These are phyloP conservation scores for Lipomyces anomalus DNA, from an alignment of 805 yeast species.

Conservation along the genomic window DNA sequence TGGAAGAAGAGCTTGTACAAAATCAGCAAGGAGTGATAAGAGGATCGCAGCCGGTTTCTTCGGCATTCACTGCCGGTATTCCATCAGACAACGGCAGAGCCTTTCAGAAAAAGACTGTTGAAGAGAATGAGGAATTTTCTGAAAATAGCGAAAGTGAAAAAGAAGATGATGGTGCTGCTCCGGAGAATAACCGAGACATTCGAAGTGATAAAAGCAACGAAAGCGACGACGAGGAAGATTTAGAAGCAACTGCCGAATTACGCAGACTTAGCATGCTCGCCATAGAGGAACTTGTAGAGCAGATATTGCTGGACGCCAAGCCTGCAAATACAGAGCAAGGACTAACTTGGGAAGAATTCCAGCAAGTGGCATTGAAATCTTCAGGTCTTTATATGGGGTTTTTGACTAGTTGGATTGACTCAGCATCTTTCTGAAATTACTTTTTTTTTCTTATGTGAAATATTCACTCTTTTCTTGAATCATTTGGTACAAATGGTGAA, in stretches of 20 bases:
- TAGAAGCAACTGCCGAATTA: conserved; percentile 21
- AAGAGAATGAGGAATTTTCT: too few species aligned
- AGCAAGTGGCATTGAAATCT: conserved; percentile 10
- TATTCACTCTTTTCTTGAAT: neutral
- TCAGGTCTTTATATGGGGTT: conserved; percentile 12
- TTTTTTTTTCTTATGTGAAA: neutral
- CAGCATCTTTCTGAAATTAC: conserved; percentile 9
- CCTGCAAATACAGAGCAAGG: conserved; percentile 10
- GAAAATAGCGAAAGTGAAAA: too few species aligned
- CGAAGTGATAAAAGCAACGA: too few species aligned
- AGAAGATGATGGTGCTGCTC: too few species aligned
- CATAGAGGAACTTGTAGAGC: conserved; percentile 14
- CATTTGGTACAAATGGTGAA: neutral
- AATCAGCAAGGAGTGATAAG: conserved; percentile 5
- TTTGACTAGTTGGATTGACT: conserved; percentile 17
- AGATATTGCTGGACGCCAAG: conserved; percentile 17
- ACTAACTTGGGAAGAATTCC: conserved; percentile 16
- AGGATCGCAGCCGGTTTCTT: conserved; percentile 13
- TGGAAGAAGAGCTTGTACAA: conserved; percentile 14
- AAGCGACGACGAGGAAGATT: too few species aligned
- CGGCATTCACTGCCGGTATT: conserved; percentile 10
- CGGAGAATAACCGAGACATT: too few species aligned
- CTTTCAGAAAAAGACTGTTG: too few species aligned
- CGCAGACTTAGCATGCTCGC: conserved; percentile 12
- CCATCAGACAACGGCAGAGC: too few species aligned